Base-by-base conservation (phyloP, 768 basidiomycete genomes). In the Panus rudis region DNA sequence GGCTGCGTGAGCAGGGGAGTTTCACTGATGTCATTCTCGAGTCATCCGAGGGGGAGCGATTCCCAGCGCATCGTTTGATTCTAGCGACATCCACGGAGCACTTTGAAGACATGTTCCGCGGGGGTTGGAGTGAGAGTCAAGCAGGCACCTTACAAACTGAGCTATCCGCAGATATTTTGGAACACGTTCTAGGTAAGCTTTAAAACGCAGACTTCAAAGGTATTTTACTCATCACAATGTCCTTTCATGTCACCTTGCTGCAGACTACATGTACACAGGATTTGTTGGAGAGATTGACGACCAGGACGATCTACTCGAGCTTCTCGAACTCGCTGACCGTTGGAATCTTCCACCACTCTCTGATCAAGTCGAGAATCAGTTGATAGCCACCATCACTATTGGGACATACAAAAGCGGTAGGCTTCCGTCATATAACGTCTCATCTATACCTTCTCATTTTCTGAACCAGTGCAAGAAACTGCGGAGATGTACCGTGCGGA, bases 51-150 rank as follows among this genome's bases (percentile, higher is more conserved):
- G 52, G 37, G 6, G 50, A 45, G 14, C 50, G 43, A 4, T 53
- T 70, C n/a, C 53, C 55, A 4, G 71, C 67, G 1, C 73, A 73
- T 49, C 64, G 68, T 4, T 45, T 57, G 3, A 68, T 69, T 43
- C 52, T 75, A 25, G 62, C 63, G 13, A 64, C 54, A 24, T 43
- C 48, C 42, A 63, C 60, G 48, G 51, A 56, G 12, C 52, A 63
- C 45, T 67, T 71, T 48, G 41, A 47, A 13, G 49, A 59, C 37
- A 39, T 50, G 14, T 65, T 70, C 43, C 56, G 50, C 12, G 60
- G 50, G 17, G 49, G 41, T 4, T 61, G 57, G 37, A 31, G 37
- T 20, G 65, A 63, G 42, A 44, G 46, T 25, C 45, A 35, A 4
- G 39, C 48, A 10, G 34, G 46, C n/a, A 44, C 51, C 16, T 17